A percentile compares a stretch with the other conserved stretches of the same genome.
Conservation (phyloP, 305 asterid genomes). For the Withania somnifera region DNA sequence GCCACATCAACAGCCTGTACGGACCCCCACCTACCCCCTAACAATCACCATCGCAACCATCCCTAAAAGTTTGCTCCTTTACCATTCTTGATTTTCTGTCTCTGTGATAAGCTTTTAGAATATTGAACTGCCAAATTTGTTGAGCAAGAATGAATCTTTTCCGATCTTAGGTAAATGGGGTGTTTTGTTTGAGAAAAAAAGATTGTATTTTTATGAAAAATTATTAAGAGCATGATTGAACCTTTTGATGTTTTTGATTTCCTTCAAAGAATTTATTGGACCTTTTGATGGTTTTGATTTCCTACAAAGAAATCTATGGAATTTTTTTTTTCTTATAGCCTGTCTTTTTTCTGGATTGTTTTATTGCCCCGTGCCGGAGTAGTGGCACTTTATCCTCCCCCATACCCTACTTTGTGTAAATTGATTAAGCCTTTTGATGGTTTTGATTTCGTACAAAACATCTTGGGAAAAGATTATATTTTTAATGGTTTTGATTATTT, state of each 20-base stretch:
- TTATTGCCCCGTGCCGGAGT: no score
- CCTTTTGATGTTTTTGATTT: neutral
- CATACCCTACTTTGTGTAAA: no score
- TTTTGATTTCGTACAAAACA: neutral
- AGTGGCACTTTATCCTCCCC: no score
- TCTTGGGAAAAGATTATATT: neutral
- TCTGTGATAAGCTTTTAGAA: neutral
- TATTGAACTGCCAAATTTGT: neutral
- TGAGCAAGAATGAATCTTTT: neutral
- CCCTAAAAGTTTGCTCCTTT: neutral
- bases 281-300: neutral
- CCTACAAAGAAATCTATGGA: neutral
- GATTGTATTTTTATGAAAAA: neutral
- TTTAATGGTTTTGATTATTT: neutral
- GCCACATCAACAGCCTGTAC: neutral
- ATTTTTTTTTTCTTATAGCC: no score
- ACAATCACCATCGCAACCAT: neutral
- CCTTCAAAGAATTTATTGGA: neutral
- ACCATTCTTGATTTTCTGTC: neutral
- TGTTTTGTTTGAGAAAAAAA: neutral
- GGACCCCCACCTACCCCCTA: neutral
- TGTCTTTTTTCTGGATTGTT: no score
- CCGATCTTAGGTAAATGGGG: neutral
- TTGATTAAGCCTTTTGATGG: neutral
- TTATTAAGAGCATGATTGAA: neutral